A percentile compares a stretch with the other conserved stretches of the same genome.
These are phyloP conservation scores for Aspergillus carlsbadensis DNA, from an alignment of 495 filamentous ascomycete species.

Conservation along the genomic window DNA sequence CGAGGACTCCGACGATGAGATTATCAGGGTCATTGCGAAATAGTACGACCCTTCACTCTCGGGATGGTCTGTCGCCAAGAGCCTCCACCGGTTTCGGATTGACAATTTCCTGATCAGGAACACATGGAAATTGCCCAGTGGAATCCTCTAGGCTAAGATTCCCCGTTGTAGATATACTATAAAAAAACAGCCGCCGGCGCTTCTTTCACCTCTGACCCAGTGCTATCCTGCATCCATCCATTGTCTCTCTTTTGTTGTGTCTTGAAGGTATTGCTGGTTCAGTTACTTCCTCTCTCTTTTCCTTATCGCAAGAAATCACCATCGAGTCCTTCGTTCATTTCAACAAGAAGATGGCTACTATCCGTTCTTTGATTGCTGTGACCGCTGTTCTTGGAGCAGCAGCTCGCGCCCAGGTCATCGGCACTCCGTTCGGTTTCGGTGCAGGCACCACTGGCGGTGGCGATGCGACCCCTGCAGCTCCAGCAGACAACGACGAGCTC, in stretches of 20 bases:
- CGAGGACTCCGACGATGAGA: too few species aligned
- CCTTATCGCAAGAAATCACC: conserved; percentile 3
- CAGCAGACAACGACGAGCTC: conserved; percentile 38
- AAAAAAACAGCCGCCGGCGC: neutral
- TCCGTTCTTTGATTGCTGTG: conserved; percentile 21
- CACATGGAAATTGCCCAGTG: too few species aligned
- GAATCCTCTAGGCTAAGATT: too few species aligned
- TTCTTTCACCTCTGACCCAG: neutral
- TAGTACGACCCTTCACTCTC: neutral
- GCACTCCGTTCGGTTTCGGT: conserved; percentile 47
- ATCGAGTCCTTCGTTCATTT: neutral
- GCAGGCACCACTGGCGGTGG: conserved; percentile 51
- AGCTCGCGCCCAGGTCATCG: conserved; percentile 31
- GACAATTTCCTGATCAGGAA: neutral
- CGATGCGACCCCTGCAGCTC: conserved; percentile 41
- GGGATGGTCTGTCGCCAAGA: conserved; percentile 4
- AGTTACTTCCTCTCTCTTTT: conserved; percentile 14
- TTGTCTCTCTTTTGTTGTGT: conserved; percentile 9
- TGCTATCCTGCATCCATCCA: neutral
- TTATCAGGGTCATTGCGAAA: conserved; percentile 1
- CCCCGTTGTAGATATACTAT: neutral
- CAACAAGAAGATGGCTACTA: conserved; percentile 19
- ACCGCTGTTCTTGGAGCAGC: conserved; percentile 23
- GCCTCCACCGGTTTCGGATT: conserved; percentile 11
- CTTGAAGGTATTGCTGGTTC: conserved; percentile 17